These are phyloP conservation scores for Epicoccum sorghinum DNA, from an alignment of 2,329 filamentous ascomycete species.

Conservation along the genomic window DNA sequence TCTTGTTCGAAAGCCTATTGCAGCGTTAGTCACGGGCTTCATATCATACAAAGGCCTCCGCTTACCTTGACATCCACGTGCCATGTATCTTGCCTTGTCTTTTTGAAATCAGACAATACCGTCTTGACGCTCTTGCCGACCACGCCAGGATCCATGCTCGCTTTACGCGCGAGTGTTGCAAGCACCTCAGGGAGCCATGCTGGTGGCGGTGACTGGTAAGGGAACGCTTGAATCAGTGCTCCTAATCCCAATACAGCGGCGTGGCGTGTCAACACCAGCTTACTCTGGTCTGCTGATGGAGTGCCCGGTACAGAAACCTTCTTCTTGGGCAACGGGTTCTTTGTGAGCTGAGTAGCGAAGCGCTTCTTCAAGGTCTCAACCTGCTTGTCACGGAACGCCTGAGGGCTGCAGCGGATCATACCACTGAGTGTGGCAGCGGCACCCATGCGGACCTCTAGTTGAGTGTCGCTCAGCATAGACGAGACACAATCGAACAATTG, in stretches of 20 bases:
- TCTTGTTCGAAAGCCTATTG: constrained; percentile 79
- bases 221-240: constrained; percentile 91
- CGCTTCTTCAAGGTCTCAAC: constrained; percentile 76
- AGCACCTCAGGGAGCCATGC: constrained; percentile 93
- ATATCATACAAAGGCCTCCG: background rate
- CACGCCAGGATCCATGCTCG: constrained; percentile 86
- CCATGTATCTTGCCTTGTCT: constrained; percentile 99
- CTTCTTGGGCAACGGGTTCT: constrained; percentile 85
- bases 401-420: constrained; percentile 96
- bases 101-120: constrained; percentile 97
- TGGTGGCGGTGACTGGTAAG: constrained; percentile 91
- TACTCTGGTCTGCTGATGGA: constrained; percentile 73
- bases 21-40: background rate
- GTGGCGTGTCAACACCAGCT: constrained; percentile 81
- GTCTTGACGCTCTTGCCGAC: constrained; percentile 96
- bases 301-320: constrained; percentile 58
- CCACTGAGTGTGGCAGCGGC: constrained; percentile 92
- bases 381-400: constrained; percentile 76
- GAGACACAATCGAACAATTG: constrained; percentile 90
- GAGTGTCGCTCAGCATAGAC: constrained; percentile 88
- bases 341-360: constrained; percentile 77
- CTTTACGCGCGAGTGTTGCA: constrained; percentile 80
- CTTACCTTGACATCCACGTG: constrained; percentile 94
- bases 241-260: constrained; percentile 91
- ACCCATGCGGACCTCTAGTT: constrained; percentile 91